Percentiles rank a stretch among this genome's conserved stretches.
These are phyloP conservation scores for Miscanthus lutarioriparius DNA, from an alignment of 176 grass and related monocot genomes.

Conservation along the genomic window DNA sequence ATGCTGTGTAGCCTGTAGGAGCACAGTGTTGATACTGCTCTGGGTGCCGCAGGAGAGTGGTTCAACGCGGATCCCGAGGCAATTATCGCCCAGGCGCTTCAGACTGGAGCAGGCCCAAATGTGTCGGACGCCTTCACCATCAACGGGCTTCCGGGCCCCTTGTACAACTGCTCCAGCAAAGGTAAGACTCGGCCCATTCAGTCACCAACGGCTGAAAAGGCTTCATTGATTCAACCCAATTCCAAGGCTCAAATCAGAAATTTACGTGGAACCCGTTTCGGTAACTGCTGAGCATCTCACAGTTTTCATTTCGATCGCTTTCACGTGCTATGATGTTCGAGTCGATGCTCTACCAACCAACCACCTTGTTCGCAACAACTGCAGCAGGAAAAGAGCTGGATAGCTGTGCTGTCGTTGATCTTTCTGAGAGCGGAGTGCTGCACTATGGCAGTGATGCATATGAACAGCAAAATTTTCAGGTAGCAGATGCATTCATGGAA, in stretches of 20 bases:
- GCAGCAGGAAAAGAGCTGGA: not conserved
- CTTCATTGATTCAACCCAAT: not conserved
- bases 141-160: slow-evolving; percentile 70
- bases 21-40: no score
- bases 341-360: not conserved
- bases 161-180: slow-evolving; percentile 73
- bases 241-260: not conserved
- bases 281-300: not conserved
- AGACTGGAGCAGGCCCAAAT: slow-evolving; percentile 59
- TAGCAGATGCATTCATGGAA: not conserved
- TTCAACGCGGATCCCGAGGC: slow-evolving; percentile 64
- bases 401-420: not conserved
- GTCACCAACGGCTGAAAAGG: not conserved
- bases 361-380: not conserved
- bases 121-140: slow-evolving; percentile 65
- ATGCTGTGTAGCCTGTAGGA: no score
- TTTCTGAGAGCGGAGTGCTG: not conserved
- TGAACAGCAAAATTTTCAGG: not conserved
- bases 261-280: not conserved
- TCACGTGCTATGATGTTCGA: not conserved
- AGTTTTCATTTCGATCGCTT: not conserved
- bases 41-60: slow-evolving; percentile 46
- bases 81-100: slow-evolving; percentile 47
- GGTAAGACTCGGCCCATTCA: slow-evolving; percentile 14
- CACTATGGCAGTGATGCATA: not conserved